A percentile compares a stretch with the other conserved stretches of the same genome.
phyloP scores from a whole-genome alignment of 345 rosid genomes.

The Lepidium africanum region DNA sequence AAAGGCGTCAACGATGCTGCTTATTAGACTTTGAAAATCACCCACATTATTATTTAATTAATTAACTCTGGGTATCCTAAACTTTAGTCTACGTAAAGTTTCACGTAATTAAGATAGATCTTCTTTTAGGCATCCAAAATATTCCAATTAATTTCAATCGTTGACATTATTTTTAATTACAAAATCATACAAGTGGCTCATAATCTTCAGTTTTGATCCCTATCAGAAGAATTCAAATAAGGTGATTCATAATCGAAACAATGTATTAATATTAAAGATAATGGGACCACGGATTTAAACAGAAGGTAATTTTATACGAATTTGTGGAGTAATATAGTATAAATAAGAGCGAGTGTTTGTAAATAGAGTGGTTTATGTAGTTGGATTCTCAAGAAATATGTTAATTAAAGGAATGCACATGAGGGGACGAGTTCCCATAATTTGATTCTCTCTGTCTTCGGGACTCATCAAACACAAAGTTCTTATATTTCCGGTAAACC shows the following conservation, averaged over 20 bases:
- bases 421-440: constrained; percentile 34
- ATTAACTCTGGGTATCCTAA: neutral
- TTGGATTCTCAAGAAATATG: neutral
- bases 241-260: neutral
- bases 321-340: neutral
- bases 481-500: constrained; percentile 8
- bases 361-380: neutral
- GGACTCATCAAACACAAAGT: constrained; percentile 36
- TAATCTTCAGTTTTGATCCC: neutral
- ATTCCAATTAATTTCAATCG: neutral
- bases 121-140: neutral
- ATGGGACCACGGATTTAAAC: neutral
- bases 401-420: constrained; percentile 12
- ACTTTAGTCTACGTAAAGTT: neutral
- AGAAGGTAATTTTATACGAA: neutral
- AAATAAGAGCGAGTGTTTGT: neutral
- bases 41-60: neutral
- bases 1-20: constrained; percentile 16
- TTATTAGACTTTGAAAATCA: neutral
- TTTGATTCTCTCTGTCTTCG: constrained; percentile 46
- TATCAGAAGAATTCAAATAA: too few species aligned
- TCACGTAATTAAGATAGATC: too few species aligned
- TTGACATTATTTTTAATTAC: neutral
- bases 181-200: neutral
- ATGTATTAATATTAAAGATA: neutral